A percentile compares a stretch with the other conserved stretches of the same genome.
Evolutionary conservation across 176 grass and related monocot species (phyloP).

Genomic region (Oryza rufipogon): DNA sequence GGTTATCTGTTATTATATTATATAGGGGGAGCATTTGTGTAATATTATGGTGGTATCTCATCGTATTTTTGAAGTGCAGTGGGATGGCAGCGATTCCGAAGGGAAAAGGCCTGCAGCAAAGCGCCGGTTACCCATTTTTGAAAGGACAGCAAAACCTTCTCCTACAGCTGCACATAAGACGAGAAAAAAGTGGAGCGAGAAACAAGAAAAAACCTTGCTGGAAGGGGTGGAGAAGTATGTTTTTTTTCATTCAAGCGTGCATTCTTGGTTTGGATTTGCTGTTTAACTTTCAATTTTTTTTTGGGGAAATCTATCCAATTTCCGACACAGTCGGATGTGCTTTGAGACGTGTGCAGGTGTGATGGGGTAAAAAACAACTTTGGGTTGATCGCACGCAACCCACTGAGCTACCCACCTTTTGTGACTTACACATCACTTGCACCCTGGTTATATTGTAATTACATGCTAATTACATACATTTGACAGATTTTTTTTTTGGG

Average conservation of each 20-base stretch:
- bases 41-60: slow-evolving; percentile 15
- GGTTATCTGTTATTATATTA: background rate
- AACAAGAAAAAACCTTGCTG: slow-evolving; percentile 39
- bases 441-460: too few relatives aligned
- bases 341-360: too few relatives aligned
- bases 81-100: slow-evolving; percentile 23
- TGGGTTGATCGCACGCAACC: too few relatives aligned
- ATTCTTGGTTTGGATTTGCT: too few relatives aligned
- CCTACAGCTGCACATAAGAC: slow-evolving; percentile 19
- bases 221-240: slow-evolving; percentile 47
- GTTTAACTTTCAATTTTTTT: too few relatives aligned
- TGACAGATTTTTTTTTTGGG: too few relatives aligned
- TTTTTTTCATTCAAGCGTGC: background rate
- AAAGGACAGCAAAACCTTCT: slow-evolving; percentile 3
- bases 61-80: slow-evolving; percentile 17
- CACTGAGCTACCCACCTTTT: too few relatives aligned
- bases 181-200: slow-evolving; percentile 46
- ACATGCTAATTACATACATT: too few relatives aligned
- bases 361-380: too few relatives aligned
- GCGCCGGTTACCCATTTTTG: background rate
- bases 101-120: background rate
- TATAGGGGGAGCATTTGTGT: background rate
- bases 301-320: too few relatives aligned
- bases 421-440: too few relatives aligned
- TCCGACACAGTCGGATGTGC: too few relatives aligned